These are phyloP conservation scores for Pichia sp. DNA, from an alignment of 1,139 yeast genomes.

Conservation along the genomic window DNA sequence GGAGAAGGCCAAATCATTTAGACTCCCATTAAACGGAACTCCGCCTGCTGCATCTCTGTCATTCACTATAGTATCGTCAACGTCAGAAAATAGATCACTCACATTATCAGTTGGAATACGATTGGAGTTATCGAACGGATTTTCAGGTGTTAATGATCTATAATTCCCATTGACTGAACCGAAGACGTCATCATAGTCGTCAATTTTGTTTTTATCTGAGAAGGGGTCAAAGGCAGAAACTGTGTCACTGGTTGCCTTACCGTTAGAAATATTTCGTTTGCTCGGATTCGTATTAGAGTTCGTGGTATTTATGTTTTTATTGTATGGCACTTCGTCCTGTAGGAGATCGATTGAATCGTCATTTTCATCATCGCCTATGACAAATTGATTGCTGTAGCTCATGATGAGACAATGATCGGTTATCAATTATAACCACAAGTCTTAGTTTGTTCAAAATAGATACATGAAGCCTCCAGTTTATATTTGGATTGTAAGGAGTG, in stretches of 20 bases:
- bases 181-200: conserved; percentile 8
- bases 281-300: neutral
- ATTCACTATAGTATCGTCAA: conserved; percentile 16
- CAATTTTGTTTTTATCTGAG: conserved; percentile 15
- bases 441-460: too few species aligned
- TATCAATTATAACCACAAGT: too few species aligned
- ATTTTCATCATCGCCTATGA: conserved; percentile 20
- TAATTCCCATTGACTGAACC: conserved; percentile 1
- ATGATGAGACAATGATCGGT: too few species aligned
- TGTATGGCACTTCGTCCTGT: conserved; percentile 9
- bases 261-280: neutral
- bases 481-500: neutral
- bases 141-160: conserved; percentile 6
- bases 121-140: conserved; percentile 17
- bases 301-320: neutral
- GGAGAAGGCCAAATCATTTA: conserved; percentile 13
- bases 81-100: conserved; percentile 16
- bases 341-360: conserved; percentile 18
- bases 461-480: too few species aligned
- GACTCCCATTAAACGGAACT: conserved; percentile 1
- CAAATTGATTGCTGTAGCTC: conserved; percentile 19
- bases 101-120: conserved; percentile 3
- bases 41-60: conserved; percentile 10
- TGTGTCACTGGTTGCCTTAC: neutral
- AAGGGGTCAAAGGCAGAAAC: conserved; percentile 19